Evolutionary conservation across 805 yeast genomes (phyloP).

Genomic region (Metschnikowia borealis): DNA sequence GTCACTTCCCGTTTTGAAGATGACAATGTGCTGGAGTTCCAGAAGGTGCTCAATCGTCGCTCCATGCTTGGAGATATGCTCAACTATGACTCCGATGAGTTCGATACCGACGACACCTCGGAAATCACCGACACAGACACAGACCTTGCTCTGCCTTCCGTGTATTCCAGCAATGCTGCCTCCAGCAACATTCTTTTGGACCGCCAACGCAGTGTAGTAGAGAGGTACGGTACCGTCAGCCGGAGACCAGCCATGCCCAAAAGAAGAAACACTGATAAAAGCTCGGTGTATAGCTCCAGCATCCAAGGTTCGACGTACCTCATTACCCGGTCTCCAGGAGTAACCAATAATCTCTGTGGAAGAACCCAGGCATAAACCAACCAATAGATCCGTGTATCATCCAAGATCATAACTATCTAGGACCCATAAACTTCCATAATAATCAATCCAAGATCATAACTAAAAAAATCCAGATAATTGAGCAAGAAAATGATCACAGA

Average conservation of each 20-base stretch:
- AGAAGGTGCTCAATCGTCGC: slow-evolving; percentile 29
- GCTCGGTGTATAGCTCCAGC: slow-evolving; percentile 3
- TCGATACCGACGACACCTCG: slow-evolving; percentile 5
- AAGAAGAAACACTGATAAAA: not conserved
- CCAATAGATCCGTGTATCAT: too few species aligned
- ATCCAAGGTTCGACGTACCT: slow-evolving; percentile 5
- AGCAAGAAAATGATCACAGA: too few species aligned
- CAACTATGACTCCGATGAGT: slow-evolving; percentile 36
- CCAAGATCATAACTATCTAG: too few species aligned
- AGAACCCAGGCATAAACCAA: not conserved
- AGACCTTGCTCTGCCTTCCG: not conserved
- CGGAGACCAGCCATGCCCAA: slow-evolving; percentile 2
- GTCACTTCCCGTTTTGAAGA: not conserved
- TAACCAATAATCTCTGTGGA: not conserved
- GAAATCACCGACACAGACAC: not conserved
- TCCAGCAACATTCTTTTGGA: not conserved
- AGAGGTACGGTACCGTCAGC: slow-evolving; percentile 13
- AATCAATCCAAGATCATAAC: too few species aligned
- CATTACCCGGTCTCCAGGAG: slow-evolving; percentile 1
- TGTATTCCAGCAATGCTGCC: not conserved
- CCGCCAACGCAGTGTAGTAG: not conserved
- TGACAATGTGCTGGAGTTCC: slow-evolving; percentile 22
- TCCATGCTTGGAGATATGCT: slow-evolving; percentile 44
- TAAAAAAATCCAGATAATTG: too few species aligned
- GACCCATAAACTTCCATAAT: not conserved